Evolutionary conservation across 306 rosid genomes (phyloP).

Genomic region (Lablab purpureus): DNA sequence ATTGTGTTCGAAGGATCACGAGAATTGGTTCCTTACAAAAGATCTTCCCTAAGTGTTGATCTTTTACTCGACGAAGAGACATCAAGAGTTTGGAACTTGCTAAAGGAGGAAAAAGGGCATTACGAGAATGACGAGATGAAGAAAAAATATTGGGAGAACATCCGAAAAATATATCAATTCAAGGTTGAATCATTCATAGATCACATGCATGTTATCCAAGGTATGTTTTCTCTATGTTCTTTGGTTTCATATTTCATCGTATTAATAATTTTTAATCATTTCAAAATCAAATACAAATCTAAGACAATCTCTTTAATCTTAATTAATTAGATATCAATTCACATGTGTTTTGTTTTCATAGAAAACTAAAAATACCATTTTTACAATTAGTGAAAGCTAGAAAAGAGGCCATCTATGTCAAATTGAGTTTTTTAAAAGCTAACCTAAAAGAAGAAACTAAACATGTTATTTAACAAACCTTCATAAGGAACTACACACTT

Average conservation of each 20-base stretch:
- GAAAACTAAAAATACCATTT: not conserved
- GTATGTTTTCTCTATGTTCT: not conserved
- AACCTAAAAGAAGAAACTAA: not conserved
- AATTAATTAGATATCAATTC: not conserved
- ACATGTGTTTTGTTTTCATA: not conserved
- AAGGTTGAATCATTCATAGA: not conserved
- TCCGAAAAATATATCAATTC: not conserved
- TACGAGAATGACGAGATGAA: slow-evolving; percentile 37
- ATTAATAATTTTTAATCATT: not conserved
- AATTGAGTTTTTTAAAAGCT: not conserved
- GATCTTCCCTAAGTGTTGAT: not conserved
- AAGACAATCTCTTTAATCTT: not conserved
- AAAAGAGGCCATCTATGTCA: not conserved
- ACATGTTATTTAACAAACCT: not conserved
- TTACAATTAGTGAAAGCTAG: not conserved
- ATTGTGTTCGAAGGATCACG: not conserved
- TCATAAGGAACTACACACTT: not conserved
- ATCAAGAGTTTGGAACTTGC: slow-evolving; percentile 47
- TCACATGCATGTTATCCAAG: slow-evolving; percentile 29
- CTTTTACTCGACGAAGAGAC: slow-evolving; percentile 43
- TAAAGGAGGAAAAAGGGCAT: slow-evolving; percentile 20
- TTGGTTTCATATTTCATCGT: not conserved
- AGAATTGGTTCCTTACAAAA: slow-evolving; percentile 32
- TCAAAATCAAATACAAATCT: not conserved
- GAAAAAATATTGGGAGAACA: slow-evolving; percentile 8